Percentiles rank a stretch among this genome's conserved stretches.
These are phyloP conservation scores for Mitragyna speciosa DNA, from an alignment of 257 asterid species.

Conservation along the genomic window DNA sequence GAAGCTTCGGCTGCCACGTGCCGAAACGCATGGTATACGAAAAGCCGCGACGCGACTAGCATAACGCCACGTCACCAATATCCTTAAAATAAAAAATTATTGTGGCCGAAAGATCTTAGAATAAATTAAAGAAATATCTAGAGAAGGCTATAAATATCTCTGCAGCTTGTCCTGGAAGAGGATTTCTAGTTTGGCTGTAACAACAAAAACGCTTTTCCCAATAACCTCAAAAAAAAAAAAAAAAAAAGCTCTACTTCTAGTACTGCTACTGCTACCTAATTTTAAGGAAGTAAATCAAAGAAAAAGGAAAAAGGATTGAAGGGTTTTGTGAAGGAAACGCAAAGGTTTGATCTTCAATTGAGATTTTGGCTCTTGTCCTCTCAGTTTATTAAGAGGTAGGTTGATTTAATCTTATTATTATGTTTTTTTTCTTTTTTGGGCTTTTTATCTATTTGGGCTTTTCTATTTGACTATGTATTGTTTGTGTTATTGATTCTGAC, in stretches of 20 bases:
- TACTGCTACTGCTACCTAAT: no score
- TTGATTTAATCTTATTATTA: not conserved
- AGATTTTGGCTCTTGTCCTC: not conserved
- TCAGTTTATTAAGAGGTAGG: constrained; percentile 31
- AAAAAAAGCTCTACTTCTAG: not conserved
- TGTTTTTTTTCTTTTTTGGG: not conserved
- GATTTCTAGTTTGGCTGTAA: not conserved
- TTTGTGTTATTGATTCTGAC: not conserved
- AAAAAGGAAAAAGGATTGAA: not conserved
- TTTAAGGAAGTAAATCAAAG: not conserved
- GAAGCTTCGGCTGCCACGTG: constrained; percentile 8
- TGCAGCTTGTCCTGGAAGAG: accelerated
- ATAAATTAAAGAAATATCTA: constrained; percentile 14
- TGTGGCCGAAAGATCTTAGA: not conserved
- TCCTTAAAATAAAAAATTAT: not conserved
- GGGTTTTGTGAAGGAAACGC: not conserved
- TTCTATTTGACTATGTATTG: not conserved
- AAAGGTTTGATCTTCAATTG: not conserved
- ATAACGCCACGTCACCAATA: not conserved
- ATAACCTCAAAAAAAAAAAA: not conserved
- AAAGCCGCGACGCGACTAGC: constrained; percentile 10
- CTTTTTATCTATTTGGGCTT: not conserved
- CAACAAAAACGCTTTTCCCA: not conserved
- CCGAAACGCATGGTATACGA: not conserved
- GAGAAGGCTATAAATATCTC: constrained; percentile 33